Base-by-base conservation (phyloP, 1,284 basidiomycete species). In the Leccinum ponderosum region DNA sequence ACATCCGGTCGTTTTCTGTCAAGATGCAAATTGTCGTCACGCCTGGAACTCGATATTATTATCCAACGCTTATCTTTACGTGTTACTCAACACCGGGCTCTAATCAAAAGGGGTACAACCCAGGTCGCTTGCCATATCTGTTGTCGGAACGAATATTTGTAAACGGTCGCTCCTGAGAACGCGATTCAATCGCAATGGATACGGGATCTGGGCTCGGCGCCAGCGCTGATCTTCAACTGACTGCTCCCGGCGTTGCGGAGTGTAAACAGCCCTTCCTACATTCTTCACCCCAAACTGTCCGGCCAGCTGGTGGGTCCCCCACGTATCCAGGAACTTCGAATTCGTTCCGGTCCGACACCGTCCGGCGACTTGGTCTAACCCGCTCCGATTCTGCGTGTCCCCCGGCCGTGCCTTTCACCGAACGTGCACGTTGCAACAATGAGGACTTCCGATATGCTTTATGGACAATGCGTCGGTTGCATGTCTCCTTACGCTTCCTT, bases 391-490 rank as follows among this genome's bases (percentile, higher is more conserved):
- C 12, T 12, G 3, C 29, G 14, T 44, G 48, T 48, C 22, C 17
- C 17, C 22, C 20, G 53, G 63, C 22, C 8, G 20, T 6, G 27
- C 53, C 47, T 29, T 20, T 58, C 15, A 11, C 56, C 25, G 53
- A 39, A 17, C 42, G 25, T 58, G 39, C 65, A 68, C 35, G 69
- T 59, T 56, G 60, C 9, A 56, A 50, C 69, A 63, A 60, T 48
- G 67, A 68, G 67, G 67, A 61, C 58, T n/a, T n/a, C 37, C 37
- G 42, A 44, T 17, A 17, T 44, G 42, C n/a, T 44, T 17, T 44
- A 44, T 44, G 42, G 42, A 39, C 17, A 58, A 50, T 2, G 14
- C n/a, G 1, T 27, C 29, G 12, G 22, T 42, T 22, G 14, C 31
- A 33, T 3, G 25, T n/a, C 53, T 54, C 65, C 31, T 51, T 47